Conservation (phyloP, 805 yeast species). For the Wickerhamiella shivajii region DNA sequence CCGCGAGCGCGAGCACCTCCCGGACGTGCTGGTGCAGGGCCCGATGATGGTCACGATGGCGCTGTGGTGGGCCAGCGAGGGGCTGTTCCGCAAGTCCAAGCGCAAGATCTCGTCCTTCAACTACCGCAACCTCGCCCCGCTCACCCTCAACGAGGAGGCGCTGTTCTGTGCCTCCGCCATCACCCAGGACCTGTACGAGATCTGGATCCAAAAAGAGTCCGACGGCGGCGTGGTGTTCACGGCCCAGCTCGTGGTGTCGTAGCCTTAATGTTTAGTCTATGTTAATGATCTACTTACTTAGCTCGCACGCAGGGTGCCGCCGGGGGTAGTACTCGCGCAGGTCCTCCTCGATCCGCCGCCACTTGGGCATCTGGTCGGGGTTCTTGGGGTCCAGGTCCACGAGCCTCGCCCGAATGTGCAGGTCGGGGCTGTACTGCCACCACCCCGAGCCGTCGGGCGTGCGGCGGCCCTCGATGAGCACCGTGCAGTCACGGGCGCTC, state of each 20-base stretch:
- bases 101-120: slow-evolving; percentile 24
- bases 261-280: no score
- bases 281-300: no score
- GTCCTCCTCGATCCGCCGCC: slow-evolving; percentile 32
- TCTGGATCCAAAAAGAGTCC: slow-evolving; percentile 12
- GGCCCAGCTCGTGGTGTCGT: slow-evolving; percentile 10
- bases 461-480: slow-evolving; percentile 33
- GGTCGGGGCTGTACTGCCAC: no score
- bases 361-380: slow-evolving; percentile 31
- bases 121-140: slow-evolving; percentile 39
- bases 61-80: slow-evolving; percentile 34
- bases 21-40: slow-evolving; percentile 58
- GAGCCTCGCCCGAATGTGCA: slow-evolving; percentile 27
- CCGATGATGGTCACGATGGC: slow-evolving; percentile 56
- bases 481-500: slow-evolving; percentile 45
- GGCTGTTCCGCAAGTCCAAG: slow-evolving; percentile 14
- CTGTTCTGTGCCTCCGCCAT: slow-evolving; percentile 16
- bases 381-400: slow-evolving; percentile 41
- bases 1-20: slow-evolving; percentile 39
- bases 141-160: slow-evolving; percentile 30
- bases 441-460: slow-evolving; percentile 16
- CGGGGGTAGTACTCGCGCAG: slow-evolving; percentile 11
- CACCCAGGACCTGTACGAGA: slow-evolving; percentile 12
- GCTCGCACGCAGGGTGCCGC: background rate
- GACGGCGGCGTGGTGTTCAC: slow-evolving; percentile 11